phyloP scores from a whole-genome alignment of 2,329 filamentous ascomycete genomes.

The Mycosphaerella sp. region DNA sequence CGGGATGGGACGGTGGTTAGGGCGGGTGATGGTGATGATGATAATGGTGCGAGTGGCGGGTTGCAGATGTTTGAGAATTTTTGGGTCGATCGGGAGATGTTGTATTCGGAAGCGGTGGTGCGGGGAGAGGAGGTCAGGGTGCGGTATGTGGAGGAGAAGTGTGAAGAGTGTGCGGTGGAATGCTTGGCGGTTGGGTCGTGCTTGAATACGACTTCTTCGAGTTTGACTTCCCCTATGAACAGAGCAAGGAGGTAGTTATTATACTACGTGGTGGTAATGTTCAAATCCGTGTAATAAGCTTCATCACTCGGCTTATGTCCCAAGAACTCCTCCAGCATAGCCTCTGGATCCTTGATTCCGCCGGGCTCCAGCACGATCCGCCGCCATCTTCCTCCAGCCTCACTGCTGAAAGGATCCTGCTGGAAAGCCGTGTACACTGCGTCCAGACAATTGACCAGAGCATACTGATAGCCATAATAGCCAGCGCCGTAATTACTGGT shows the following conservation, averaged over 20 bases:
- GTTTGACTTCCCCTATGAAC: neutral
- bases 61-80: neutral
- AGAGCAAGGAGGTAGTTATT: neutral
- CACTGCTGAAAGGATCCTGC: conserved; percentile 65
- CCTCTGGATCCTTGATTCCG: conserved; percentile 67
- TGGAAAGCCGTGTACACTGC: conserved; percentile 77
- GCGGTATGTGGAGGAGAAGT: neutral
- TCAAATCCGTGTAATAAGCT: neutral
- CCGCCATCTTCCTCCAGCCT: conserved; percentile 65
- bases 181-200: neutral
- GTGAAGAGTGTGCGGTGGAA: neutral
- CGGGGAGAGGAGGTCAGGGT: neutral
- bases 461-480: conserved; percentile 31
- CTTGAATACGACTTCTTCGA: neutral
- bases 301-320: conserved; percentile 56
- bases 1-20: neutral
- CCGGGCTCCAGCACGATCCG: conserved; percentile 72
- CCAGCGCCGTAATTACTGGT: neutral
- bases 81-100: neutral
- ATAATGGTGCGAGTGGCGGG: too few species aligned
- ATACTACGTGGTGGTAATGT: neutral
- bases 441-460: conserved; percentile 70
- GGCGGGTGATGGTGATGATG: neutral
- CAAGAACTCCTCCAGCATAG: conserved; percentile 66
- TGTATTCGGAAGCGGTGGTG: neutral